Evolutionary conservation across 2,329 filamentous ascomycete species (phyloP), one percentile per base, ranked within the genome.

Genomic region (Monilinia polystroma): DNA sequence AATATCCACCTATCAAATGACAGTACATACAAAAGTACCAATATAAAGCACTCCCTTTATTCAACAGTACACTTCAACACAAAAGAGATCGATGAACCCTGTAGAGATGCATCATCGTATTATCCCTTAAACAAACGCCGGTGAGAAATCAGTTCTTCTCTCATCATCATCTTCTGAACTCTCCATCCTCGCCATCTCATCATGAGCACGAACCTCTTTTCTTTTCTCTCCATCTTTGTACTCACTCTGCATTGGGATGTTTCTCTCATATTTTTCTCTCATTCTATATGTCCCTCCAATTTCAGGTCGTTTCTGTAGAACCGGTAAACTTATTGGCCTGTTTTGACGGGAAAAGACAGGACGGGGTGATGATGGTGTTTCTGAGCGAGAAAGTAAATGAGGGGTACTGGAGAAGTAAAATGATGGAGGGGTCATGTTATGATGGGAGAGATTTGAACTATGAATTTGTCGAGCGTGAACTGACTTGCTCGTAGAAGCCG

Each of bases 71-170:
- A 51, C 14, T 4, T 45, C 16, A 3, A 29, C 23, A 26, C n/a
- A 29, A 29, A 10, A 18, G 32, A 8, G 4, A 1, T 8, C 3
- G 4, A 51, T 26, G n/a, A 26, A 6, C 2, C 12, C 29, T 11
- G 18, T 18, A 51, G 5, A 16, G 2, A 38, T 16, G 3, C 7
- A 26, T 23, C n/a, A 8, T 38, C 6, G 3, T 41, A 3, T 14
- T 41, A 14, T 35, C 32, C 32, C 32, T 51, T 7, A 14, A 41
- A 59, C 16, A 51, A 58, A 64, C 2, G 43, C 43, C 6, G 63
- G 32, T 8, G 32, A 59, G 43, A 65, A 65, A 26, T 51, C 53
- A 6, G 53, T 65, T 16, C 63, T 35, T 18, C 63, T 35, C 43
- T 41, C 57, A 5, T 20, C 43, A 51, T 57, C 32, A 8, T 35